Conservation (phyloP, 805 yeast species). For the Cyberlindnera euphorbiiphila region DNA sequence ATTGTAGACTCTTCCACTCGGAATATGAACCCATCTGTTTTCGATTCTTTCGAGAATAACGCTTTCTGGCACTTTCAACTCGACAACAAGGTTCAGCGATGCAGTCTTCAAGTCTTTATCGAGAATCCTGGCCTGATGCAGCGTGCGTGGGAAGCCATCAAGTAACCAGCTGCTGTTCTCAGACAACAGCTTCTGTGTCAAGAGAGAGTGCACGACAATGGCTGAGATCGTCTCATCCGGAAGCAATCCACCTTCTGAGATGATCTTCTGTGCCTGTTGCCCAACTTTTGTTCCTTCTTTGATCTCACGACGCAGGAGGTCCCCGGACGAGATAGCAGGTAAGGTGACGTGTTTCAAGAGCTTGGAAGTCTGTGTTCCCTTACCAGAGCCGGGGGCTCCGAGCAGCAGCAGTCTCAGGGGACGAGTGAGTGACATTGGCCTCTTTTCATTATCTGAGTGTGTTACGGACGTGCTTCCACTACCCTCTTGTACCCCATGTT, state of each 20-base stretch:
- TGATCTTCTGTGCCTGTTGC: constrained; percentile 48
- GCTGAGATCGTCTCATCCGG: constrained; percentile 69
- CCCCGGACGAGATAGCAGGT: constrained; percentile 76
- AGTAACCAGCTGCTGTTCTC: constrained; percentile 57
- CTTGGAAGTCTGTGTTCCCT: constrained; percentile 81
- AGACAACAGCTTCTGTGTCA: constrained; percentile 37
- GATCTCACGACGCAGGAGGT: constrained; percentile 69
- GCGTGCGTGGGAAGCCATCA: constrained; percentile 91
- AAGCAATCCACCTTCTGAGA: constrained; percentile 61
- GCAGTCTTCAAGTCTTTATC: constrained; percentile 41
- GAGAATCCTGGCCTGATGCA: constrained; percentile 62
- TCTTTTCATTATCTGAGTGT: background rate
- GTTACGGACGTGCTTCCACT: too few species aligned
- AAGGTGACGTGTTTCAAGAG: constrained; percentile 50
- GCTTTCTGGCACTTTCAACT: constrained; percentile 80
- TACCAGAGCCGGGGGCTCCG: constrained; percentile 96
- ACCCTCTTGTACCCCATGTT: too few species aligned
- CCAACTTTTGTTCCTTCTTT: constrained; percentile 52
- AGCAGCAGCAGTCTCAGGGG: constrained; percentile 68
- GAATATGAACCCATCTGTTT: constrained; percentile 78
- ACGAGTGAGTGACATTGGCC: constrained; percentile 6
- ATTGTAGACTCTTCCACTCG: constrained; percentile 86
- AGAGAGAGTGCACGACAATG: constrained; percentile 50
- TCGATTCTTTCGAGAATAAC: constrained; percentile 79
- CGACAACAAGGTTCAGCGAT: constrained; percentile 71